phyloP scores from a whole-genome alignment of 2,329 filamentous ascomycete species.

The Anisogramma anomala region DNA sequence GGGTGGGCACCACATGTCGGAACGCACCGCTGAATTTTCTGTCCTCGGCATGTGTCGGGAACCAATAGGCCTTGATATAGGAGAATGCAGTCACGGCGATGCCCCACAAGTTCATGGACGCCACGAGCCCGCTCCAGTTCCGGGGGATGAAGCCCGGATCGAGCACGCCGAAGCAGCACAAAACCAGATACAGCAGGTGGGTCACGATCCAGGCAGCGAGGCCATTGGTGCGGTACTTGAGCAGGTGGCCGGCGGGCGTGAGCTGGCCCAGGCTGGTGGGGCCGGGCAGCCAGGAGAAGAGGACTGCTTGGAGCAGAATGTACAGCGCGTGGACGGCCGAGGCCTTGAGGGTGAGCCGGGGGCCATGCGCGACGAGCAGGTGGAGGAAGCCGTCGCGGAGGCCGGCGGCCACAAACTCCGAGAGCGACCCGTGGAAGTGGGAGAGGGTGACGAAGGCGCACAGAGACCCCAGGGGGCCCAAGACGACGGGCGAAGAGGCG shows the following conservation, averaged over 20 bases:
- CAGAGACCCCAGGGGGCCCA: neutral
- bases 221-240: conserved; percentile 33
- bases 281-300: conserved; percentile 9
- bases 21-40: conserved; percentile 30
- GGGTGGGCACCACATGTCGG: neutral
- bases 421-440: neutral
- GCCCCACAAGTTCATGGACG: conserved; percentile 26
- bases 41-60: conserved; percentile 29
- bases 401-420: neutral
- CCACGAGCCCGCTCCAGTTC: conserved; percentile 30
- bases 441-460: neutral
- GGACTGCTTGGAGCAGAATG: conserved; percentile 10
- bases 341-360: neutral
- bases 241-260: conserved; percentile 31
- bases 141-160: conserved; percentile 30
- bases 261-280: conserved; percentile 24
- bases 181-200: conserved; percentile 21
- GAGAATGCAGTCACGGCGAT: conserved; percentile 16
- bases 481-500: neutral
- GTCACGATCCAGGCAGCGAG: conserved; percentile 29
- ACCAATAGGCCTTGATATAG: conserved; percentile 28
- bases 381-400: neutral
- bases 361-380: neutral
- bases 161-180: conserved; percentile 21
- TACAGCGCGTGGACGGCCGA: neutral